phyloP scores from a whole-genome alignment of 257 asterid species.

The Verbascum thapsus region DNA sequence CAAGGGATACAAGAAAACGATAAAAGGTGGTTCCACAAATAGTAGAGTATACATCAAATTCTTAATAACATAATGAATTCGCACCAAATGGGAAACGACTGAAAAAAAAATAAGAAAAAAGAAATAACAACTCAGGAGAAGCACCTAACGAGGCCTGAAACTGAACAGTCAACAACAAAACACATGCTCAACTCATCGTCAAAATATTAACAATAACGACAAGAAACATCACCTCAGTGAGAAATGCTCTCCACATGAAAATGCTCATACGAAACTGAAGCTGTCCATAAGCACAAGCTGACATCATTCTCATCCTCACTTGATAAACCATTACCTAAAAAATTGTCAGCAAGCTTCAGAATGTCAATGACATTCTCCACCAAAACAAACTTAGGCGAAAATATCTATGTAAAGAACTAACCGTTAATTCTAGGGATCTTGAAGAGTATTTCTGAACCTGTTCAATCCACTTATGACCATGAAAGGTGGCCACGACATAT shows the following conservation, averaged over 20 bases:
- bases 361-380: slow-evolving; percentile 93
- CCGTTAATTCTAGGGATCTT: slow-evolving; percentile 64
- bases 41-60: no score
- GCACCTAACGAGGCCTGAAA: no score
- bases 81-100: background rate
- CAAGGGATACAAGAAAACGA: no score
- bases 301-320: slow-evolving; percentile 77
- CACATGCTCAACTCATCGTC: no score
- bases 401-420: slow-evolving; percentile 68
- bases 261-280: slow-evolving; percentile 84
- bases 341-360: slow-evolving; percentile 57
- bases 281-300: slow-evolving; percentile 84
- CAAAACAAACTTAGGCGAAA: slow-evolving; percentile 65
- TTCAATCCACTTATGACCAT: slow-evolving; percentile 92
- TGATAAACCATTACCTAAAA: slow-evolving; percentile 75
- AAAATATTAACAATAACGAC: no score
- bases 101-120: no score
- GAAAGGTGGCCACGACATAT: slow-evolving; percentile 97
- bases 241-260: slow-evolving; percentile 83
- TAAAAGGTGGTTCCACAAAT: no score
- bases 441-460: slow-evolving; percentile 63
- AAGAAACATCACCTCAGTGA: slow-evolving; percentile 52
- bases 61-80: background rate
- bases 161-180: no score
- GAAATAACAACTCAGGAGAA: no score